Percentiles rank a stretch among this genome's conserved stretches.
Conservation (phyloP, 2,329 filamentous ascomycete species). For the Dendrostoma leiphaemia region DNA sequence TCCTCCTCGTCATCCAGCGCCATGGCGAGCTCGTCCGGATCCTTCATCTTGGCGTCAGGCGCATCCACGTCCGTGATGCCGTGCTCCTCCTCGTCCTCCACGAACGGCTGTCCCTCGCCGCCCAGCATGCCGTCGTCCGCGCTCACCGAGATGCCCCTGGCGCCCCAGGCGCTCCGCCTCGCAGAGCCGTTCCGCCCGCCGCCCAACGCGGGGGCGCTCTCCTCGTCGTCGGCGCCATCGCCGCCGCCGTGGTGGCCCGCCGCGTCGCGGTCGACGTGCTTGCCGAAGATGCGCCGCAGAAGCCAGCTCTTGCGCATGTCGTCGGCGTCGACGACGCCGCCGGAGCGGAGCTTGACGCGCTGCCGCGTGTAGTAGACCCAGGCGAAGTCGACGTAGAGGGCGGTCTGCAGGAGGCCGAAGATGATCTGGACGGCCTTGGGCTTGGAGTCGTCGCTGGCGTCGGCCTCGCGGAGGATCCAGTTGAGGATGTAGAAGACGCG, state of each 20-base stretch:
- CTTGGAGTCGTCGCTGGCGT: slow-evolving; percentile 53
- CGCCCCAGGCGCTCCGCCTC: slow-evolving; percentile 56
- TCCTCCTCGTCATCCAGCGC: slow-evolving; percentile 59
- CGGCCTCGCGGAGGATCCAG: slow-evolving; percentile 73
- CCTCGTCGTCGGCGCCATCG: slow-evolving; percentile 59
- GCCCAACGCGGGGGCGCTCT: slow-evolving; percentile 51
- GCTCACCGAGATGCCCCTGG: slow-evolving; percentile 64
- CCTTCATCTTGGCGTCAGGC: slow-evolving; percentile 64
- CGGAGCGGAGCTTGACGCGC: slow-evolving; percentile 86
- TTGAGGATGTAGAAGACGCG: slow-evolving; percentile 87
- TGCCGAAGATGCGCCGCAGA: slow-evolving; percentile 73
- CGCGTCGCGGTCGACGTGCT: slow-evolving; percentile 45
- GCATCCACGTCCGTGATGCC: slow-evolving; percentile 33
- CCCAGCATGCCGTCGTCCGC: slow-evolving; percentile 61
- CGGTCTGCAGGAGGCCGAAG: slow-evolving; percentile 86
- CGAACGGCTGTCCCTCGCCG: slow-evolving; percentile 41
- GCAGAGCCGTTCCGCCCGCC: slow-evolving; percentile 22
- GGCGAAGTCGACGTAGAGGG: slow-evolving; percentile 88
- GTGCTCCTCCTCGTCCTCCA: slow-evolving; percentile 37
- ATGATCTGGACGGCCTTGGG: slow-evolving; percentile 74
- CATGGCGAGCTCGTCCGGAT: slow-evolving; percentile 63
- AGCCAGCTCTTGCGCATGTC: slow-evolving; percentile 85
- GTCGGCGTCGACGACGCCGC: slow-evolving; percentile 85
- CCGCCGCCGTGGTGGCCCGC: no score
- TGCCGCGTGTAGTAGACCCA: slow-evolving; percentile 96